These are phyloP conservation scores for Bretziella fagacearum DNA, from an alignment of 2,329 filamentous ascomycete species.

Conservation along the genomic window DNA sequence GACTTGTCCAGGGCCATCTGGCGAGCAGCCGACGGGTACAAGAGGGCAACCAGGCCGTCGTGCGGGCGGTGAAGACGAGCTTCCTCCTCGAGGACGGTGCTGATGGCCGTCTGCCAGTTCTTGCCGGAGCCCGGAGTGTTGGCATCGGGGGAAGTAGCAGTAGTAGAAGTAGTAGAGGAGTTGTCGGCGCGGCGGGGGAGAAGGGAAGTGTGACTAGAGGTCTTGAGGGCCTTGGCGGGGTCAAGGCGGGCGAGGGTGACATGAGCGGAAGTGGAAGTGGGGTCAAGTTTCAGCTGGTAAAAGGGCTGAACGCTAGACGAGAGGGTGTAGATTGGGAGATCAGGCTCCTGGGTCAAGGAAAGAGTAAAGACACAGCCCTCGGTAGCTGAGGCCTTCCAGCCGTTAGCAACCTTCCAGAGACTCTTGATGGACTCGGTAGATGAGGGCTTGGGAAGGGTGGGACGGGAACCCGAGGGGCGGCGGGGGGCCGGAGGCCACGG, in stretches of 20 bases:
- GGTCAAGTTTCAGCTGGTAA: constrained; percentile 48
- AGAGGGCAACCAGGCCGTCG: constrained; percentile 48
- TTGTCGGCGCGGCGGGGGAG: constrained; percentile 17
- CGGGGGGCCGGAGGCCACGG: constrained; percentile 19
- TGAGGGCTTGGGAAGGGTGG: constrained; percentile 32
- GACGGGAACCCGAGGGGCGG: constrained; percentile 25
- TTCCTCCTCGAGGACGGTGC: constrained; percentile 40
- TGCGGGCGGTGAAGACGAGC: constrained; percentile 36
- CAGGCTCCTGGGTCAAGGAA: constrained; percentile 36
- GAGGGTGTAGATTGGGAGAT: constrained; percentile 50
- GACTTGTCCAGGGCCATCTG: constrained; percentile 44
- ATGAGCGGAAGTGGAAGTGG: constrained; percentile 45
- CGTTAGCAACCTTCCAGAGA: constrained; percentile 54
- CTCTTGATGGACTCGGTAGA: constrained; percentile 45
- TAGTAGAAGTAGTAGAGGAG: too few species aligned
- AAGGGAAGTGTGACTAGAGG: constrained; percentile 16
- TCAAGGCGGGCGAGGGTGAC: constrained; percentile 43
- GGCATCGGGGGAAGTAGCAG: constrained; percentile 12
- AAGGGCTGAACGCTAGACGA: constrained; percentile 46
- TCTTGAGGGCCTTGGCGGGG: constrained; percentile 39
- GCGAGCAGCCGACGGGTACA: constrained; percentile 50
- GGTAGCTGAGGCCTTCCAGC: constrained; percentile 44
- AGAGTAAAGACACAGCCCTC: constrained; percentile 45
- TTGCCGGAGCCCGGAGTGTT: constrained; percentile 23
- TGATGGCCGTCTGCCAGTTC: constrained; percentile 40